Evolutionary conservation across 495 filamentous ascomycete species (phyloP).

Genomic region (Cairneyella variabilis): DNA sequence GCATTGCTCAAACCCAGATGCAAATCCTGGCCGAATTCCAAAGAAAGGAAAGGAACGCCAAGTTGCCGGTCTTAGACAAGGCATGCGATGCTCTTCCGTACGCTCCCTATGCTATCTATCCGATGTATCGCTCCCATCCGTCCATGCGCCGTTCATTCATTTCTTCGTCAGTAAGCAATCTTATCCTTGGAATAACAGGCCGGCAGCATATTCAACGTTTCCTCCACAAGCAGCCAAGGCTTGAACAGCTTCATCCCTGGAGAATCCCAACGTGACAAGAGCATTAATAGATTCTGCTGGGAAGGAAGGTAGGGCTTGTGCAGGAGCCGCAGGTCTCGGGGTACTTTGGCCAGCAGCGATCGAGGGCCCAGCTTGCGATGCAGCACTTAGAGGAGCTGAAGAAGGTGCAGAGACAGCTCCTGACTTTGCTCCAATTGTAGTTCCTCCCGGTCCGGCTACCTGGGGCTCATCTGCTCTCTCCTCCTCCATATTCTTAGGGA

Average conservation of each 20-base stretch:
- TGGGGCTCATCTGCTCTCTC: slow-evolving; percentile 74
- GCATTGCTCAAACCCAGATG: background rate
- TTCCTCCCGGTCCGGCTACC: slow-evolving; percentile 81
- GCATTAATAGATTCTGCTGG: slow-evolving; percentile 62
- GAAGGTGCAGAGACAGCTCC: slow-evolving; percentile 64
- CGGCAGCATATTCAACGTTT: slow-evolving; percentile 82
- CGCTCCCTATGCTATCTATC: slow-evolving; percentile 16
- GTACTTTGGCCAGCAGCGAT: slow-evolving; percentile 23
- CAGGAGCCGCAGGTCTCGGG: slow-evolving; percentile 19
- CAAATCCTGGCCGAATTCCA: background rate
- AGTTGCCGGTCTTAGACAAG: background rate
- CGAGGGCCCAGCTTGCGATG: slow-evolving; percentile 24
- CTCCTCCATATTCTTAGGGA: slow-evolving; percentile 75
- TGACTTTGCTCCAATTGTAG: slow-evolving; percentile 77
- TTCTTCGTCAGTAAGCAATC: background rate
- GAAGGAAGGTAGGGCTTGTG: slow-evolving; percentile 35
- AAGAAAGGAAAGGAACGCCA: slow-evolving; percentile 6
- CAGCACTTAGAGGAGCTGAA: slow-evolving; percentile 29
- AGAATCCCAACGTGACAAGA: slow-evolving; percentile 76
- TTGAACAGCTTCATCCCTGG: slow-evolving; percentile 68
- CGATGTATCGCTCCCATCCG: background rate
- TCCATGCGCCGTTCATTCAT: slow-evolving; percentile 9
- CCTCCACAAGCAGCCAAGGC: slow-evolving; percentile 80
- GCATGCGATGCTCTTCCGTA: slow-evolving; percentile 15
- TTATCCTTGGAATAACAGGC: slow-evolving; percentile 67